A percentile compares a stretch with the other conserved stretches of the same genome.
phyloP scores from a whole-genome alignment of 108 stramenopile genomes.

The Skeletonema potamos region DNA sequence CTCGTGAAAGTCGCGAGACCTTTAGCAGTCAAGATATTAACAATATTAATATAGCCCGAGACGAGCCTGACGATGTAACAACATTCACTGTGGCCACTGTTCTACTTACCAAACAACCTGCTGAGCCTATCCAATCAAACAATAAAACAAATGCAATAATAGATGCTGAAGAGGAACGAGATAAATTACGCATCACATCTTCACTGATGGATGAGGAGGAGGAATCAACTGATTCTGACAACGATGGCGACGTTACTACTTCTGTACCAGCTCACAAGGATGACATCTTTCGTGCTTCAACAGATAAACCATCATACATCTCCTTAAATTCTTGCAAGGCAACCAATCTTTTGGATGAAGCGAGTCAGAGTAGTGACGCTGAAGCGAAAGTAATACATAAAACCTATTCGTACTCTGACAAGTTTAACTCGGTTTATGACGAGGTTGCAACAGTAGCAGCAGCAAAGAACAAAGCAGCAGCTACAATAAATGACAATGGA shows the following conservation, averaged over 20 bases:
- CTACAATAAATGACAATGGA: neutral
- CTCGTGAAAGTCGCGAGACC: neutral
- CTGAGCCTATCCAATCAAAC: neutral
- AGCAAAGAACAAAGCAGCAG: neutral
- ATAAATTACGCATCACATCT: neutral
- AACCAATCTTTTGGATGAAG: neutral
- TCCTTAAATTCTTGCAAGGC: neutral
- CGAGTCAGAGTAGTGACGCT: neutral
- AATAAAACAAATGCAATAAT: neutral
- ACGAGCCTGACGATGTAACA: neutral
- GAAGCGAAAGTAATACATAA: neutral
- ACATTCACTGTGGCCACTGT: neutral
- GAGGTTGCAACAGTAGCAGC: neutral
- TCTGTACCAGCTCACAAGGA: neutral
- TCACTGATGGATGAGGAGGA: neutral
- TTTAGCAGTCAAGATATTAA: neutral
- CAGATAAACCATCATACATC: neutral
- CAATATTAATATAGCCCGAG: neutral
- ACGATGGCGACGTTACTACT: neutral
- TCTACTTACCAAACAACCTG: neutral
- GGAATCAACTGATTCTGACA: neutral
- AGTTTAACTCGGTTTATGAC: neutral
- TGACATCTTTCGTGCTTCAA: neutral
- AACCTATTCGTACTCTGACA: neutral
- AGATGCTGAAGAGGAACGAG: constrained; percentile 1